Percentiles rank a stretch among this genome's conserved stretches.
Evolutionary conservation across 2,329 filamentous ascomycete genomes (phyloP).

Genomic region (Talaromyces amestolkiae): DNA sequence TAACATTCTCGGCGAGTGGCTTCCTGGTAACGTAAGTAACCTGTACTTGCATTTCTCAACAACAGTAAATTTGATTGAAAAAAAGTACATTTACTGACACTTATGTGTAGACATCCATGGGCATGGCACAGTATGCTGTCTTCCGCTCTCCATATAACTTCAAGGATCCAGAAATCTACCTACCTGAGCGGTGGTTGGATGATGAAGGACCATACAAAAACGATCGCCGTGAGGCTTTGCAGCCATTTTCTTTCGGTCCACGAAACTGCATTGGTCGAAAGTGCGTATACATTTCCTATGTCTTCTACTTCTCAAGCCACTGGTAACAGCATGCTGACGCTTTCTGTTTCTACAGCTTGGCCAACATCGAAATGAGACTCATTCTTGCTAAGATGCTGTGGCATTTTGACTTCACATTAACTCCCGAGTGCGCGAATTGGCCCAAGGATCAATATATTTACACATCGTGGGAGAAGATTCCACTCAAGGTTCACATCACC

Average conservation of each 20-base stretch:
- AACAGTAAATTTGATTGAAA: background rate
- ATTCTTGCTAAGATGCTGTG: conserved; percentile 50
- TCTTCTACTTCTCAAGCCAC: background rate
- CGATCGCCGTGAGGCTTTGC: conserved; percentile 47
- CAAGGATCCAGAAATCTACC: conserved; percentile 45
- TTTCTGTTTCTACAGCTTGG: conserved; percentile 37
- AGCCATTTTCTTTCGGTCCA: conserved; percentile 52
- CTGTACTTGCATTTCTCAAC: background rate
- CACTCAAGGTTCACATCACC: conserved; percentile 40
- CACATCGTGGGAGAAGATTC: conserved; percentile 43
- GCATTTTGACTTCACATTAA: conserved; percentile 50
- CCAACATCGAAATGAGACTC: conserved; percentile 53
- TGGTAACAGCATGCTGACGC: background rate
- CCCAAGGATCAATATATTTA: conserved; percentile 38
- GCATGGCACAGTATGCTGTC: conserved; percentile 48
- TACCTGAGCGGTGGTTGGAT: conserved; percentile 44
- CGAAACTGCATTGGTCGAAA: conserved; percentile 54
- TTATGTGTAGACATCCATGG: background rate
- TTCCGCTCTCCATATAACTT: conserved; percentile 48
- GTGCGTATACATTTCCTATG: conserved; percentile 31
- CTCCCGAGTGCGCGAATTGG: conserved; percentile 40
- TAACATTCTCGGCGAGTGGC: conserved; percentile 23
- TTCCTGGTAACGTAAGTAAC: conserved; percentile 25
- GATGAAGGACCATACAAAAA: conserved; percentile 33
- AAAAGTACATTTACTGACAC: background rate